A percentile compares a stretch with the other conserved stretches of the same genome.
Conservation (phyloP, 192 early-diverging fungal species). For the Backusella westeae region DNA sequence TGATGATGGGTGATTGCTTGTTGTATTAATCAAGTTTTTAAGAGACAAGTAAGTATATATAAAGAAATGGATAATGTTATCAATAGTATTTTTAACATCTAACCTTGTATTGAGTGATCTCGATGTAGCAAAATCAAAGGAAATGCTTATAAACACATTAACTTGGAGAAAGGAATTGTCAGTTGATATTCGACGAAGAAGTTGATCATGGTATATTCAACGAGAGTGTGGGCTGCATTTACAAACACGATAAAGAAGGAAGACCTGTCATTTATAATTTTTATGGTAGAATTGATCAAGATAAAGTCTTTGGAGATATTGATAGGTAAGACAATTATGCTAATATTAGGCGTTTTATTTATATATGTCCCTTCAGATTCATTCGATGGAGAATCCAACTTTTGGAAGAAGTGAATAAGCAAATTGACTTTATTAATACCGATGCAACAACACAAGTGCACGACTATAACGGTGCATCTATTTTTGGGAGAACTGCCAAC, state of each 20-base stretch:
- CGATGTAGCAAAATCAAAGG: slow-evolving; percentile 33
- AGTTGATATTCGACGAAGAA: slow-evolving; percentile 40
- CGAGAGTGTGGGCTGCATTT: slow-evolving; percentile 43
- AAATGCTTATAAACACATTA: slow-evolving; percentile 50
- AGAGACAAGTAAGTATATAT: slow-evolving; percentile 38
- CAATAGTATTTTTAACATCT: background rate
- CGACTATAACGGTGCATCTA: slow-evolving; percentile 52
- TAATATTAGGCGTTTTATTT: background rate
- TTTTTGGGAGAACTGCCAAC: slow-evolving; percentile 44
- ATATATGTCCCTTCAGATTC: slow-evolving; percentile 33
- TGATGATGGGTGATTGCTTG: slow-evolving; percentile 49
- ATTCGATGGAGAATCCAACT: slow-evolving; percentile 62
- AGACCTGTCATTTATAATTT: slow-evolving; percentile 61
- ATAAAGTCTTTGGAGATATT: slow-evolving; percentile 52
- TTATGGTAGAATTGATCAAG: slow-evolving; percentile 48
- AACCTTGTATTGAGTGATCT: slow-evolving; percentile 10
- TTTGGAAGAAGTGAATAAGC: slow-evolving; percentile 50
- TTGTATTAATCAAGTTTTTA: slow-evolving; percentile 56
- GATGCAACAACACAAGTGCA: slow-evolving; percentile 61
- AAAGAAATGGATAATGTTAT: background rate
- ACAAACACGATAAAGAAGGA: slow-evolving; percentile 44
- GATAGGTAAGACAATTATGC: slow-evolving; percentile 12
- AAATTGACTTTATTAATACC: slow-evolving; percentile 54
- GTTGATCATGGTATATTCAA: slow-evolving; percentile 47
- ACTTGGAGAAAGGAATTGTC: slow-evolving; percentile 54